Evolutionary conservation across 2,329 filamentous ascomycete species (phyloP), one percentile per base, ranked within the genome.

Genomic region (Fusarium musae): DNA sequence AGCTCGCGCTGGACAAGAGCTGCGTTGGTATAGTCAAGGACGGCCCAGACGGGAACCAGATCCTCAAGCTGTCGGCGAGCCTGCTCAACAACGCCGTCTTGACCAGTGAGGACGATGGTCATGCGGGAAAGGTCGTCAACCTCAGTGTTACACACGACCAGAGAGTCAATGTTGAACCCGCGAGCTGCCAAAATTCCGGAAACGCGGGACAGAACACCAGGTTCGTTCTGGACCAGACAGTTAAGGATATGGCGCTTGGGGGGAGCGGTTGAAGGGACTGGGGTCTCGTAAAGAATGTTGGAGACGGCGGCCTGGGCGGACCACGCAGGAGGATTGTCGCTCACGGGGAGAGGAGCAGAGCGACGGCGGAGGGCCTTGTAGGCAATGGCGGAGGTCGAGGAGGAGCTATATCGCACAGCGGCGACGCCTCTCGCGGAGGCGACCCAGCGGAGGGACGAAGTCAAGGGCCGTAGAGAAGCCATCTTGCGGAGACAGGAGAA

Each of bases 231-330:
- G 69, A 99, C 96, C 70, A 99, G 90, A 83, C 96, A 99, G 86
- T 99, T 99, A 84, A 99, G 92, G 80, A 99, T 90, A 84, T 99
- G 96, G 61, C 95, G 92, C 86, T 97, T 98, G 49, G 94, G 93
- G 13, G 96, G 96, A 30, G 91, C 91, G 78, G 88, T 88, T 19
- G 94, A 95, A 12, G 95, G 93, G 23, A 93, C 88, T 10, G 96
- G 96, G 6, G 95, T 98, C 88, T 99, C 96, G 87, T 99, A 99
- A 83, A 99, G 93, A 81, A 99, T 99, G 83, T 96, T 97, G 81
- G 94, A 97, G 75, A 99, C 96, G 75, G 96, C 96, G 23, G 96
- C 94, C 77, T 96, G 95, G 42, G 95, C 95, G 80, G 96, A 97
- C 88, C 94, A 94, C 16, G 94, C 87, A 40, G 93, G 92, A 34